Base-by-base conservation (phyloP, 108 stramenopile genomes). In the Cyclostephanos invisitatus region DNA sequence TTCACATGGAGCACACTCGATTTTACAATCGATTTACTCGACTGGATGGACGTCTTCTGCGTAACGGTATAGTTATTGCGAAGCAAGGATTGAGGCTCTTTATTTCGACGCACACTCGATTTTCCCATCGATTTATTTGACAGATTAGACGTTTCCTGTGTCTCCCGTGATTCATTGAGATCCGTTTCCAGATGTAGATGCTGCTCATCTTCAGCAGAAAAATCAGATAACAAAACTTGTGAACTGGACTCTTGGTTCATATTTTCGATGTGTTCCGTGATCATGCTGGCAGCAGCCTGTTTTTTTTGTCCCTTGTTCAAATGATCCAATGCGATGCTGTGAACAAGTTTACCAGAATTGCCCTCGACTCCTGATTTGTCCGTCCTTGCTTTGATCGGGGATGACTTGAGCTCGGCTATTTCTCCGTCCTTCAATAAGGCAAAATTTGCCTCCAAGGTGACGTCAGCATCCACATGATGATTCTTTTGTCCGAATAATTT, bases 131-230 rank as follows among this genome's bases (percentile, higher is more conserved):
- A 46, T 46, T 46, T 40, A 49, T 73, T 73, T 57, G 72, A 73
- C 10, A 29, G 44, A 7, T 42, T 36, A 14, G 40, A 54, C 0
- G 72, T 73, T 15, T 36, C 15, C 20, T 72, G 62, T 28, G 72
- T 64, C 27, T 64, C 51, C 54, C 54, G 22, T 25, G 62, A 73
- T 17, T 64, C 28, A 47, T 73, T 73, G 18, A 64, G 54, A 55
- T 48, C 35, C 18, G 5, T 44, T 37, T 37, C 40, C 37, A 42
- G 28, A 42, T 37, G 0, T 28, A 24, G 72, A 27, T 50, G n/a
- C 22, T 64, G 50, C 1, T 53, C 27, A 15, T 51, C 20, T 56
- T 70, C 20, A 17, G 25, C 38, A 35, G 22, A 50, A 29, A 20
- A 59, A 57, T 24, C 17, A 27, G 56, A 14, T 46, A 15, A 15